These are phyloP conservation scores for Eragrostis tef DNA, from an alignment of 202 grass and related monocot species.

Conservation along the genomic window DNA sequence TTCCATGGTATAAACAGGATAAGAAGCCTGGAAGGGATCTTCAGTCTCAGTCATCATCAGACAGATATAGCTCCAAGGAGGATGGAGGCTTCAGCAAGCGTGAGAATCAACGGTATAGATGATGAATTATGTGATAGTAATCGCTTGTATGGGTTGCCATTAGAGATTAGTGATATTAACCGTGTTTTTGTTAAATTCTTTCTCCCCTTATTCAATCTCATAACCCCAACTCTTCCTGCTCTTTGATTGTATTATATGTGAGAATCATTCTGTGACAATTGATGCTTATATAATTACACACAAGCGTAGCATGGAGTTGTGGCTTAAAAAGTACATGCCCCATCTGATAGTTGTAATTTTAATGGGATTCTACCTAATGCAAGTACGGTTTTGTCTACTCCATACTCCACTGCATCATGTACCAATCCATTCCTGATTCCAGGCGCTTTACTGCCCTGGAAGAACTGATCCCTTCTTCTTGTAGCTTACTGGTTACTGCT, in stretches of 20 bases:
- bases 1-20: slow-evolving; percentile 52
- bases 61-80: slow-evolving; percentile 56
- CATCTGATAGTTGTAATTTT: slow-evolving; percentile 25
- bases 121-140: slow-evolving; percentile 33
- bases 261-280: slow-evolving; percentile 51
- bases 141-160: slow-evolving; percentile 50
- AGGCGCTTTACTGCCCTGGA: slow-evolving; percentile 5
- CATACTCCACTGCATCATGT: slow-evolving; percentile 3
- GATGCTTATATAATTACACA: slow-evolving; percentile 41
- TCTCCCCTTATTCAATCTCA: slow-evolving; percentile 35
- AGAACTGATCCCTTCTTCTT: slow-evolving; percentile 39
- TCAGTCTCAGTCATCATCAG: slow-evolving; percentile 44
- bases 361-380: slow-evolving; percentile 37
- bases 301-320: slow-evolving; percentile 48
- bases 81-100: slow-evolving; percentile 62
- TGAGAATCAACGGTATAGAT: slow-evolving; percentile 59
- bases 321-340: slow-evolving; percentile 17
- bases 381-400: slow-evolving; percentile 39
- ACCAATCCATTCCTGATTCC: slow-evolving; percentile 36
- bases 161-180: slow-evolving; percentile 62
- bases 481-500: slow-evolving; percentile 29
- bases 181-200: slow-evolving; percentile 49
- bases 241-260: slow-evolving; percentile 62
- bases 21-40: slow-evolving; percentile 55
- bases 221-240: slow-evolving; percentile 39